A percentile compares a stretch with the other conserved stretches of the same genome.
Evolutionary conservation across 305 asterid species (phyloP).

Genomic region (Nicotiana rustica): DNA sequence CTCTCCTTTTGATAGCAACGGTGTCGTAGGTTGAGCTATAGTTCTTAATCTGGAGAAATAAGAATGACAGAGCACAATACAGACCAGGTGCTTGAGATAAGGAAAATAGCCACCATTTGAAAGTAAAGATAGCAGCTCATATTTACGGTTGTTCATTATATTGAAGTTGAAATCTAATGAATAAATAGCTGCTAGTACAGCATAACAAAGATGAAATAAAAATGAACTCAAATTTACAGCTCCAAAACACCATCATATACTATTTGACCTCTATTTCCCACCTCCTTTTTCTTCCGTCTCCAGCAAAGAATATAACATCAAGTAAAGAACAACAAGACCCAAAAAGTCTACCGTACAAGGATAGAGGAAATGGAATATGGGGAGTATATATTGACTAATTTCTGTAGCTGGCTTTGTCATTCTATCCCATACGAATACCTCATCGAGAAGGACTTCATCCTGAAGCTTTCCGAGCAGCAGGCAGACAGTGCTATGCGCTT

Average conservation of each 20-base stretch:
- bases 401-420: constrained; percentile 13
- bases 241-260: constrained; percentile 11
- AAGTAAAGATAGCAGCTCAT: neutral
- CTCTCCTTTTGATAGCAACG: neutral
- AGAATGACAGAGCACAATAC: neutral
- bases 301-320: constrained; percentile 16
- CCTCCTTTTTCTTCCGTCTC: neutral
- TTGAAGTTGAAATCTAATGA: neutral
- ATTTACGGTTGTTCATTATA: neutral
- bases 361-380: neutral
- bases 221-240: constrained; percentile 10
- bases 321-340: constrained; percentile 20
- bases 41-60: neutral
- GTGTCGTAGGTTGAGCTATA: neutral
- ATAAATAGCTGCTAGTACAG: neutral
- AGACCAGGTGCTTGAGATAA: neutral
- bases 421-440: constrained; percentile 15
- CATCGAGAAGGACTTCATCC: constrained; percentile 12
- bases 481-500: constrained; percentile 20
- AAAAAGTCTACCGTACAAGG: neutral
- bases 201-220: neutral
- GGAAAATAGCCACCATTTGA: neutral
- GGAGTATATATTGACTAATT: neutral
- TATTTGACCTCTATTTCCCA: constrained; percentile 20
- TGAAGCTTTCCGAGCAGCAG: neutral